Evolutionary conservation across 2,329 filamentous ascomycete species (phyloP), one percentile per base, ranked within the genome.

Genomic region (Drechslerella stenobrocha): DNA sequence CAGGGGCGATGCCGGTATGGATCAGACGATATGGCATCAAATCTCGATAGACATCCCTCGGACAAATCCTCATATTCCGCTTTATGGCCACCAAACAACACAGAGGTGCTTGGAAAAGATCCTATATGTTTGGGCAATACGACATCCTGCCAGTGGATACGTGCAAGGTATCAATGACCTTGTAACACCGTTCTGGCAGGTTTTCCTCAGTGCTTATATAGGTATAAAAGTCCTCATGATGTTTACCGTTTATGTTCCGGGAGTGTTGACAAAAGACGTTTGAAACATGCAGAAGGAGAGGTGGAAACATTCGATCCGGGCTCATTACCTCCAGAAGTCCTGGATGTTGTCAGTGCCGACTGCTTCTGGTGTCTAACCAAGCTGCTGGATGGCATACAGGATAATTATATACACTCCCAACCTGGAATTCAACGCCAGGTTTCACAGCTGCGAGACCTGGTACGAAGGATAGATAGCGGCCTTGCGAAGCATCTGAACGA

Each of bases 331-430:
- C 88, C 86, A 75, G 82, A 90, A 32, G 95, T 98, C 4, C 80
- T 98, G 35, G 93, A 98, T 76, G 93, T 93, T 0, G 93, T 98
- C 4, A 93, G 98, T 78, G 93, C 93, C 4, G 93, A 98, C 78
- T 90, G 90, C 0, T 98, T 97, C 76, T 98, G 93, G 93, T 98
- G 93, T 76, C 80, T 98, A 67, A 96, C 93, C 0, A 98, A 98
- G 77, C 81, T 98, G 8, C 82, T 98, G n/a, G 93, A 98, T 75
- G 93, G 93, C 28, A 98, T 98, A 70, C 93, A 98, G 76, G 93
- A 98, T 76, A 96, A 98, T 75, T 98, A 98, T 75, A 97, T 98
- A 71, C 92, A 95, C 70, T 93, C 92, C 3, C 93, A 98, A 75
- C 93, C 93, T 3, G 93, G 93, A 0, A 98, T 98, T 65, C 91